Evolutionary conservation across 2,329 filamentous ascomycete species (phyloP).

Genomic region (Chrysosporium keratinophilum): DNA sequence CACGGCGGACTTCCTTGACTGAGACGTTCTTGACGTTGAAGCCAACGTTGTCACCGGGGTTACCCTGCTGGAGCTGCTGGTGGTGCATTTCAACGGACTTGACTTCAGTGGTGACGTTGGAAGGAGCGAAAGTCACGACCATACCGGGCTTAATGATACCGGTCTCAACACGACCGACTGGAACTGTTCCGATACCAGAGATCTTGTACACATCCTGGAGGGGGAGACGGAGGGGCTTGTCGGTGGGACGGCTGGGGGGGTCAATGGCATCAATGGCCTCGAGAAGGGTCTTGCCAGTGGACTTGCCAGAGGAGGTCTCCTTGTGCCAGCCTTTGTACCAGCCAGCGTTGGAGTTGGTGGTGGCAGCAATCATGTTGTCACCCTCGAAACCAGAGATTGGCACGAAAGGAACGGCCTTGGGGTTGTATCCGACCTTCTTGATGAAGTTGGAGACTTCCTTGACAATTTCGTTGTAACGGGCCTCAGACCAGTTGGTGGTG

Average conservation of each 20-base stretch:
- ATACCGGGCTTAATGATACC: conserved; percentile 77
- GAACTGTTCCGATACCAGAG: conserved; percentile 98
- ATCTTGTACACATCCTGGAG: conserved; percentile 99
- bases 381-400: conserved; percentile 99
- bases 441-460: conserved; percentile 99
- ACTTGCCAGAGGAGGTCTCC: conserved; percentile 84
- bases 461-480: conserved; percentile 96
- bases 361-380: conserved; percentile 95
- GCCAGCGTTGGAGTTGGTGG: conserved; percentile 94
- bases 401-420: conserved; percentile 96
- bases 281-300: conserved; percentile 90
- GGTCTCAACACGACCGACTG: conserved; percentile 99
- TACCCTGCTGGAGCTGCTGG: conserved; percentile 92
- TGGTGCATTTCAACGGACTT: conserved; percentile 99
- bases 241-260: conserved; percentile 79
- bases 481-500: conserved; percentile 96
- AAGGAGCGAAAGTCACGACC: conserved; percentile 93
- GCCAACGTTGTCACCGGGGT: conserved; percentile 99
- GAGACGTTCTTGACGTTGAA: conserved; percentile 99
- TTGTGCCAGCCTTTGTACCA: conserved; percentile 99
- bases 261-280: conserved; percentile 98
- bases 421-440: conserved; percentile 99
- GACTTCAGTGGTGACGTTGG: conserved; percentile 99
- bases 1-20: conserved; percentile 99
- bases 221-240: conserved; percentile 99